Evolutionary conservation across 176 grass and related monocot genomes (phyloP), one percentile per base, ranked within the genome.

Genomic region (Canna indica): DNA sequence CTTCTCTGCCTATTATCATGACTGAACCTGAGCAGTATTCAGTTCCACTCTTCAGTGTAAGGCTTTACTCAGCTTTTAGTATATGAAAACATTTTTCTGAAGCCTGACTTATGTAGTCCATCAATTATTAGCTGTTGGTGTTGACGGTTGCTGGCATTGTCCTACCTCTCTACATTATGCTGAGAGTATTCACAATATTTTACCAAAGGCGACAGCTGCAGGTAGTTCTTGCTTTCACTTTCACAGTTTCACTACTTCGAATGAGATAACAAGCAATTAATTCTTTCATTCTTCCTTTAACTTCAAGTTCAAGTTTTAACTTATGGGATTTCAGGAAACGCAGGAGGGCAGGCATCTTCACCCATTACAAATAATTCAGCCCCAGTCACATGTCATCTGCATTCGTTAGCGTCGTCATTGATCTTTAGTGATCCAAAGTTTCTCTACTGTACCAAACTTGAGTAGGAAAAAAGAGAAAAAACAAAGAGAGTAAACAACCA

Each of bases 1-100:
- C 93, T 79, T 75, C 77, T 3, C 86, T 99, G 41, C 82, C 86
- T 76, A 72, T 99, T 14, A 78, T 90, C 53, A 78, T 87, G 26
- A 78, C 59, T 50, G 93, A 75, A 56, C 52, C 85, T 13, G 89
- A 85, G 79, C 86, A 90, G 59, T 99, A 88, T 53, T 88, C 89
- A 0, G 67, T 87, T 16, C 50, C 84, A n/a, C 42, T 99, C 34
- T 90, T 99, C 69, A 69, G 70, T 12, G 94, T 99, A 93, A 99
- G 72, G 80, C 25, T 33, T 30, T 39, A 17, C 18, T 24, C 12
- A 65, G 7, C 17, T 36, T 36, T 10, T 65, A 36, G 2, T 65
- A 36, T 38, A 22, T 16, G 27, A 27, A 36, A 65, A 25, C 7
- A 10, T 25, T 39, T 66, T 17, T 38, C 13, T 3, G 29, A 39